These are phyloP conservation scores for Cinnamomum chago DNA, from an alignment of 164 flowering plant genomes.

Conservation along the genomic window DNA sequence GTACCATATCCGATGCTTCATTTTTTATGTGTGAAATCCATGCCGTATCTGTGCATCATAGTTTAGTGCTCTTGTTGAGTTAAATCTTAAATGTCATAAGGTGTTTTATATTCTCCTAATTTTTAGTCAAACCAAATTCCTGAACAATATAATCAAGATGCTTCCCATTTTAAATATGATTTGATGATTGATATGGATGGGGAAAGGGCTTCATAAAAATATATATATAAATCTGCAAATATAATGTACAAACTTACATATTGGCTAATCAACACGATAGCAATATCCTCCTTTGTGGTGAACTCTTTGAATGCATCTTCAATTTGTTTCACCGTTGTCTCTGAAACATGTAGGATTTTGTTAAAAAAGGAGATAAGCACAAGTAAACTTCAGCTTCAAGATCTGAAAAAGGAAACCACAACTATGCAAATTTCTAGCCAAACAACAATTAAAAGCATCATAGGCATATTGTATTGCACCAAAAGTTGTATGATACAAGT, in stretches of 20 bases:
- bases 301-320: conserved; percentile 98
- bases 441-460: background rate
- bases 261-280: conserved; percentile 91
- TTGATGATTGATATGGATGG: background rate
- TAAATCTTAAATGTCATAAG: too few species aligned
- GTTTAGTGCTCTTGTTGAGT: background rate
- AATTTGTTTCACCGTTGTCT: conserved; percentile 86
- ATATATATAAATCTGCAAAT: background rate
- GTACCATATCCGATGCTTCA: too few species aligned
- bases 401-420: background rate
- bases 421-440: background rate
- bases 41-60: too few species aligned
- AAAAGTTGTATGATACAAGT: background rate
- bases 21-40: too few species aligned
- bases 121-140: background rate
- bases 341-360: conserved; percentile 26
- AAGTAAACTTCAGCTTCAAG: background rate
- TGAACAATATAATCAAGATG: background rate
- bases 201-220: background rate
- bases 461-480: background rate
- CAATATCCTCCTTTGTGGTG: conserved; percentile 86
- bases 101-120: background rate
- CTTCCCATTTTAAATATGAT: background rate
- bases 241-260: conserved; percentile 53
- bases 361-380: background rate